Evolutionary conservation across 1,284 basidiomycete species (phyloP).

Genomic region (Trichosporon coremiiforme): DNA sequence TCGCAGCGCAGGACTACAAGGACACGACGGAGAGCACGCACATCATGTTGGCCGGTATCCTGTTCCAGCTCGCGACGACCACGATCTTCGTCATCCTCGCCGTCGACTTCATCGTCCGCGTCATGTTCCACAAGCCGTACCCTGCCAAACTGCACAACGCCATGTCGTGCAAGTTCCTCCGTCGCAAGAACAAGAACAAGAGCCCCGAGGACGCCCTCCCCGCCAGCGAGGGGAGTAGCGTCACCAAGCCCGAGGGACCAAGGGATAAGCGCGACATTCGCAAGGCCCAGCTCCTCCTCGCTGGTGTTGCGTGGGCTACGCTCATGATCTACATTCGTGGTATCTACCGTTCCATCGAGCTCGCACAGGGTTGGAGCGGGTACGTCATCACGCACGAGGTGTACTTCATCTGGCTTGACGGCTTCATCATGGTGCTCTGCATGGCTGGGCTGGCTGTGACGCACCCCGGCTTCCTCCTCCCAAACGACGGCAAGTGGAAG

Average conservation of each 20-base stretch:
- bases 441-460: slow-evolving; percentile 33
- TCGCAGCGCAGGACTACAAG: slow-evolving; percentile 31
- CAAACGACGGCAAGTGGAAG: slow-evolving; percentile 19
- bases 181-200: not conserved
- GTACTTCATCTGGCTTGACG: slow-evolving; percentile 46
- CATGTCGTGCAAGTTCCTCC: not conserved
- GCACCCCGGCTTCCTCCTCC: slow-evolving; percentile 42
- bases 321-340: slow-evolving; percentile 51
- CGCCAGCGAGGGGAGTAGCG: not conserved
- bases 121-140: slow-evolving; percentile 34
- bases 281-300: slow-evolving; percentile 36
- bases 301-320: slow-evolving; percentile 41
- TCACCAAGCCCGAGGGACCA: not conserved
- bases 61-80: slow-evolving; percentile 52
- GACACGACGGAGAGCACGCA: slow-evolving; percentile 33
- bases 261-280: slow-evolving; percentile 17
- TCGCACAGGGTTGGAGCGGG: slow-evolving; percentile 43
- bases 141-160: slow-evolving; percentile 12
- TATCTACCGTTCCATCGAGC: slow-evolving; percentile 49
- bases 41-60: slow-evolving; percentile 55
- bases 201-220: slow-evolving; percentile 3
- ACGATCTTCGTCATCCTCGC: slow-evolving; percentile 45
- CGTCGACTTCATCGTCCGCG: slow-evolving; percentile 45
- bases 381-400: slow-evolving; percentile 36
- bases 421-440: slow-evolving; percentile 43